Evolutionary conservation across 805 yeast species (phyloP), one percentile per base, ranked within the genome.

Genomic region (Spathaspora passalidarum): DNA sequence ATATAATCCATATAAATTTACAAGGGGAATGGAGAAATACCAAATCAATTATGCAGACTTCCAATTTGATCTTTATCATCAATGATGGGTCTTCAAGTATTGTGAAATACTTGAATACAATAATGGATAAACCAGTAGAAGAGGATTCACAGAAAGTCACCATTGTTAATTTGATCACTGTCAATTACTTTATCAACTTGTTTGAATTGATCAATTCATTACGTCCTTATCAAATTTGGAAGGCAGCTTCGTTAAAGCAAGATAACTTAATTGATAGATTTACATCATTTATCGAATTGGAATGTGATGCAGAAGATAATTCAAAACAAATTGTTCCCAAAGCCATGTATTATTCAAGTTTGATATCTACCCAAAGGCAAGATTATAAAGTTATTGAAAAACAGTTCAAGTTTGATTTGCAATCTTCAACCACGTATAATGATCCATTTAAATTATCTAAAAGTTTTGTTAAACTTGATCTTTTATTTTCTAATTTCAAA

Each of bases 171-270:
- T 50, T 71, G 54, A 62, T 70, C 52, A 65, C 72, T 4, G 63
- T 62, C 32, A 70, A 72, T 51, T 72, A 69, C 52, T 72, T 72
- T 44, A 51, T 61, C 16, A 70, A 68, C 49, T 56, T 72, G 29
- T 62, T 69, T 47, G 73, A 69, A 8, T 55, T 72, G 34, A 63
- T 70, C 38, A 61, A 61, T 49, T 45, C 44, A 18, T 47, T 61
- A 14, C 58, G 56, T 25, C 76, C 76, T 0, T 60, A 57, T 44
- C 75, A 69, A 50, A 62, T 65, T 25, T 68, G 75, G 69, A 72
- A 70, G 45, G 56, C 73, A 3, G 51, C 71, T 2, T 62, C 72
- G 1, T 51, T 69, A 32, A 57, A 52, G 32, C 60, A 59, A 32
- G 53, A 48, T 2, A 59, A 55, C 19, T 49, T 69, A 14, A 37